Percentiles rank a stretch among this genome's conserved stretches.
phyloP scores from a whole-genome alignment of 2,329 filamentous ascomycete genomes.

The Colletotrichum sp. region DNA sequence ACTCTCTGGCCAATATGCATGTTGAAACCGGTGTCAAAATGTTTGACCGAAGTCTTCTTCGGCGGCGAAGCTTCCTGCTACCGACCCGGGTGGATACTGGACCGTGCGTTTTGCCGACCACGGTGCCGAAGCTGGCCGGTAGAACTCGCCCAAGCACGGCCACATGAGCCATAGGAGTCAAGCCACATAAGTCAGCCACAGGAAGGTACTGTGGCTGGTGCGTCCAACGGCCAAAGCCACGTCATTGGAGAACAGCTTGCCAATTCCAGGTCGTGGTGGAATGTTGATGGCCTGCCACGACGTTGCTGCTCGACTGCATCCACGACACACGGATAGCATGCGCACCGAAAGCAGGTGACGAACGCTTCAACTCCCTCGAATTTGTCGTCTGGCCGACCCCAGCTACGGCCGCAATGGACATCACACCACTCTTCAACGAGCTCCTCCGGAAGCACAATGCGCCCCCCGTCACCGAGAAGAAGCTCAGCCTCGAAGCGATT shows the following conservation, averaged over 20 bases:
- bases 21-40: not conserved
- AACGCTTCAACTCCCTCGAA: not conserved
- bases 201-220: not conserved
- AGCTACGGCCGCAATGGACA: conserved; percentile 54
- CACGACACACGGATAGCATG: not conserved
- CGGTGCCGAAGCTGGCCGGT: conserved; percentile 3
- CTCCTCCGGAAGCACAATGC: conserved; percentile 66
- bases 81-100: not conserved
- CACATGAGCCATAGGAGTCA: not conserved
- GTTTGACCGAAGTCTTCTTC: not conserved
- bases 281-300: not conserved
- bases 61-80: not conserved
- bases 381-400: not conserved
- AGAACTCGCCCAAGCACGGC: not conserved
- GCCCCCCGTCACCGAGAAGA: conserved; percentile 44
- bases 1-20: not conserved
- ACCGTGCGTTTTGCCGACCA: not conserved
- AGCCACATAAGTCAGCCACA: not conserved
- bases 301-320: not conserved
- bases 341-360: not conserved
- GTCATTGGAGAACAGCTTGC: conserved; percentile 22
- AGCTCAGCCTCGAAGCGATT: conserved; percentile 58
- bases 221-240: not conserved
- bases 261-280: not conserved
- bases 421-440: conserved; percentile 73